Percentiles rank a stretch among this genome's conserved stretches.
Evolutionary conservation across 306 rosid species (phyloP).

Genomic region (Fragaria iinumae): DNA sequence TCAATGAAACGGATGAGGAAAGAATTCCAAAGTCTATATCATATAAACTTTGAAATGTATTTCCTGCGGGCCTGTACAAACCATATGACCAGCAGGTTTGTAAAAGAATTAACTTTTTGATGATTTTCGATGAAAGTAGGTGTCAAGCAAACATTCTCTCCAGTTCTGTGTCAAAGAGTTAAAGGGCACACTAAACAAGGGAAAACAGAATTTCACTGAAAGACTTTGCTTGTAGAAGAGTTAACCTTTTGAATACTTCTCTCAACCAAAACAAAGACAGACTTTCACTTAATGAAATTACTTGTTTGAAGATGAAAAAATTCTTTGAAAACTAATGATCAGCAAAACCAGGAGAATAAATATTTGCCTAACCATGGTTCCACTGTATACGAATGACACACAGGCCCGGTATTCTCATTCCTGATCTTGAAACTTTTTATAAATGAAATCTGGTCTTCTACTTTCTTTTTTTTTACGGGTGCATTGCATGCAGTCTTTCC

Average conservation of each 20-base stretch:
- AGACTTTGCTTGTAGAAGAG: too few relatives aligned
- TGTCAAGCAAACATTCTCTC: background rate
- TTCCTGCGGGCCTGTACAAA: background rate
- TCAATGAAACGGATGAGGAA: background rate
- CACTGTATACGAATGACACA: background rate
- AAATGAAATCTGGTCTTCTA: background rate
- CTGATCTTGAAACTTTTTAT: background rate
- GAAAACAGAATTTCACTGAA: background rate
- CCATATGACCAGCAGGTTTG: background rate
- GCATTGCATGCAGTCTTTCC: background rate
- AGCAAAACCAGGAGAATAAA: background rate
- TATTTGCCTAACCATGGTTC: background rate
- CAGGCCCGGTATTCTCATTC: background rate
- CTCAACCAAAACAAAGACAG: too few relatives aligned
- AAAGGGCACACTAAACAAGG: background rate
- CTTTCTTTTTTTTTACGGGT: background rate
- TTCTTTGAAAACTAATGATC: too few relatives aligned
- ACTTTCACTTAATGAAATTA: background rate
- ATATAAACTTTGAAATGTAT: background rate
- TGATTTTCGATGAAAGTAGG: too few relatives aligned
- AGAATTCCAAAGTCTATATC: background rate
- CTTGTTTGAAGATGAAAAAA: background rate
- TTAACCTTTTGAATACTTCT: too few relatives aligned
- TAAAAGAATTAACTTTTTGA: too few relatives aligned
- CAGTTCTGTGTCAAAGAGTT: too few relatives aligned